These are phyloP conservation scores for Aspergillus sp. DNA, from an alignment of 2,329 filamentous ascomycete genomes.

Conservation along the genomic window DNA sequence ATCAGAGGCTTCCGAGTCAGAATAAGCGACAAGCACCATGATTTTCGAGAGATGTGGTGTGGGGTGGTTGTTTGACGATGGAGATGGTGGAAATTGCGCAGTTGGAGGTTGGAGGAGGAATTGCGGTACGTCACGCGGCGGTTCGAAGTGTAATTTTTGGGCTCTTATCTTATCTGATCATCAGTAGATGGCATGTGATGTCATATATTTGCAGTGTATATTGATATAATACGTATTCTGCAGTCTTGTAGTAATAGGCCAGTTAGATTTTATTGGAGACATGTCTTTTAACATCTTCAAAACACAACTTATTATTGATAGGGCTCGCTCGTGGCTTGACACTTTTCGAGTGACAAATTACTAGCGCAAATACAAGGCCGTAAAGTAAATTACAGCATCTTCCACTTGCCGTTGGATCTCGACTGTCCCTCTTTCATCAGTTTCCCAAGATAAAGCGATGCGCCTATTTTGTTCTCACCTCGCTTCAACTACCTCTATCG, in stretches of 20 bases:
- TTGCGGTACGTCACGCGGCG: background rate
- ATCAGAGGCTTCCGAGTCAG: slow-evolving; percentile 72
- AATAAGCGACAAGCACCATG: slow-evolving; percentile 82
- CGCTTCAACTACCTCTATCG: background rate
- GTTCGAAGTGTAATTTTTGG: slow-evolving; percentile 1
- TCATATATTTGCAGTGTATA: slow-evolving; percentile 4
- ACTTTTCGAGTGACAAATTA: background rate
- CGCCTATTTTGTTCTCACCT: background rate
- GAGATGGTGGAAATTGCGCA: background rate
- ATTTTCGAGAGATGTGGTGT: background rate
- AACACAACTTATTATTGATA: background rate
- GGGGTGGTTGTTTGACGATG: background rate
- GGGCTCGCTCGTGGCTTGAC: background rate
- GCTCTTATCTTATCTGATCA: slow-evolving; percentile 22
- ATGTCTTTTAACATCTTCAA: background rate
- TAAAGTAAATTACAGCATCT: background rate
- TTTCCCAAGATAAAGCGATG: background rate
- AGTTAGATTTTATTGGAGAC: background rate
- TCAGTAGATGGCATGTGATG: slow-evolving; percentile 8
- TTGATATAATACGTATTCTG: background rate
- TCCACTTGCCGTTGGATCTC: background rate
- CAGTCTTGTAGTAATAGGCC: background rate
- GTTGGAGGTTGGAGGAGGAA: background rate
- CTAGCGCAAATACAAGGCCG: background rate
- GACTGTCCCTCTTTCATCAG: background rate